These are phyloP conservation scores for Aspergillus amoenus DNA, from an alignment of 2,329 filamentous ascomycete species.

Conservation along the genomic window DNA sequence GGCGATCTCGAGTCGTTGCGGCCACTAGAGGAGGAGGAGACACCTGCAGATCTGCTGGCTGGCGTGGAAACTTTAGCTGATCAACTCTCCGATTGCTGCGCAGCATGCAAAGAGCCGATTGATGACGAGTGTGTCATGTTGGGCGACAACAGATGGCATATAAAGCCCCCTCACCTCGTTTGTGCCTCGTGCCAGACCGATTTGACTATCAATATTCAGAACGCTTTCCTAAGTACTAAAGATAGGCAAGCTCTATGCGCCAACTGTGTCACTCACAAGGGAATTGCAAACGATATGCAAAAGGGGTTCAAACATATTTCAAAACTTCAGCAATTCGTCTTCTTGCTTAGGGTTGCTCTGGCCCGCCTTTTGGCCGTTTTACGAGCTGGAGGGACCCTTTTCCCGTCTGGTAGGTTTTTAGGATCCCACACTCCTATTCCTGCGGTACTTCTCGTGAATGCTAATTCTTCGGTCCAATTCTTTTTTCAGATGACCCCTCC, in stretches of 20 bases:
- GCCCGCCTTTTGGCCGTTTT: constrained; percentile 86
- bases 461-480: background rate
- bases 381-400: constrained; percentile 75
- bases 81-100: constrained; percentile 81
- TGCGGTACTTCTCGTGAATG: background rate
- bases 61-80: constrained; percentile 68
- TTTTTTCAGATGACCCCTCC: constrained; percentile 61
- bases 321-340: constrained; percentile 91
- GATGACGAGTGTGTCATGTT: constrained; percentile 87
- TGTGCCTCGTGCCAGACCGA: constrained; percentile 72
- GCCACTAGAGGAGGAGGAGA: constrained; percentile 60
- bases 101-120: constrained; percentile 77
- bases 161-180: constrained; percentile 65
- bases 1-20: constrained; percentile 77
- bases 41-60: constrained; percentile 62
- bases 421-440: background rate
- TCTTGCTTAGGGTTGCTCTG: constrained; percentile 85
- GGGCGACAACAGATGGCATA: constrained; percentile 78
- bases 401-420: constrained; percentile 57
- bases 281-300: constrained; percentile 56
- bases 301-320: constrained; percentile 73
- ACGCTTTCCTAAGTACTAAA: constrained; percentile 68
- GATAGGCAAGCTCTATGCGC: constrained; percentile 71
- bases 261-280: constrained; percentile 55
- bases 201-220: constrained; percentile 65